Percentiles rank a stretch among this genome's conserved stretches.
Conservation (phyloP, 805 yeast species). For the Yamadazyma sp. region DNA sequence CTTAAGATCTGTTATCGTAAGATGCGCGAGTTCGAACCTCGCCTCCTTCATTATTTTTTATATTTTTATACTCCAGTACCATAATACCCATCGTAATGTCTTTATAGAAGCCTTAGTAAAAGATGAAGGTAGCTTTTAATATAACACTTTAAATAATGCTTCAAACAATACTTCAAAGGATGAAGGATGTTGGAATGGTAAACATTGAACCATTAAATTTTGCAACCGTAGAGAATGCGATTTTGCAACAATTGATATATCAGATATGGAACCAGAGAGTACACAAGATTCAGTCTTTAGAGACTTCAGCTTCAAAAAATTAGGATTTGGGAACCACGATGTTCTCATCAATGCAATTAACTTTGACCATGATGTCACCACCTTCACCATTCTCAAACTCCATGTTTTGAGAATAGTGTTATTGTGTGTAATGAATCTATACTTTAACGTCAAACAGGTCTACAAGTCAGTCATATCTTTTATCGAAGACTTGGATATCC, state of each 20-base stretch:
- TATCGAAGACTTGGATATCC: not conserved
- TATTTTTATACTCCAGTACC: not conserved
- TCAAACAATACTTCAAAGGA: too few relatives aligned
- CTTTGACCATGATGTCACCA: conserved; percentile 13
- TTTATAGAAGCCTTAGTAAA: too few relatives aligned
- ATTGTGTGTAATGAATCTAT: conserved; percentile 7
- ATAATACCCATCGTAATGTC: too few relatives aligned
- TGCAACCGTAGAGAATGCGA: too few relatives aligned
- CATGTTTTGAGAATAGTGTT: conserved; percentile 16
- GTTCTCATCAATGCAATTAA: conserved; percentile 14
- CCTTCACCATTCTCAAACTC: conserved; percentile 15
- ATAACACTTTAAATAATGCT: too few relatives aligned
- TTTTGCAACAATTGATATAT: too few relatives aligned
- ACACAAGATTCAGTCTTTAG: conserved; percentile 3
- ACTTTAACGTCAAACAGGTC: not conserved
- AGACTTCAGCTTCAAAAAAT: conserved; percentile 9
- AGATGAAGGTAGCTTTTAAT: too few relatives aligned
- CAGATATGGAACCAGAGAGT: too few relatives aligned
- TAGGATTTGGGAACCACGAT: conserved; percentile 14
- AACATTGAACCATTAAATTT: too few relatives aligned
- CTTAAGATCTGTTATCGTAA: conserved; percentile 46
- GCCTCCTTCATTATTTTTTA: conserved; percentile 44
- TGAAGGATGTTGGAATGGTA: too few relatives aligned
- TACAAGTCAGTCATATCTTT: not conserved
- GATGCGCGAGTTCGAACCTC: conserved; percentile 55